A percentile compares a stretch with the other conserved stretches of the same genome.
Conservation (phyloP, 768 basidiomycete species). For the Tylopilus plumbeoviolaceoides region DNA sequence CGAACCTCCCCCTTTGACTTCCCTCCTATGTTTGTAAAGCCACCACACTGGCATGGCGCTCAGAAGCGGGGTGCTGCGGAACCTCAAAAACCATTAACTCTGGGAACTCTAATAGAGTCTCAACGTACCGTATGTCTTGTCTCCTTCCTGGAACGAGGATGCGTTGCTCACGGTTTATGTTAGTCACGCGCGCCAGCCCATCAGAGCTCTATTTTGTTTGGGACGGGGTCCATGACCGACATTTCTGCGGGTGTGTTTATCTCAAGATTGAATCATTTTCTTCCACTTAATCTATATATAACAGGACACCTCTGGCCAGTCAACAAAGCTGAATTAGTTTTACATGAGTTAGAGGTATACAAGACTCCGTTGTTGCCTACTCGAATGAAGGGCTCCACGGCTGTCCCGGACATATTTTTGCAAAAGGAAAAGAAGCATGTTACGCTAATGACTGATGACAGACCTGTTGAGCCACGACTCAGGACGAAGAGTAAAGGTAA, state of each 20-base stretch:
- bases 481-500: too few relatives aligned
- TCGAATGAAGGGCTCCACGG: conserved; percentile 37
- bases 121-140: conserved; percentile 48
- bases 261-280: conserved; percentile 1
- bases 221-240: conserved; percentile 34
- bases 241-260: conserved; percentile 30
- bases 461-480: conserved; percentile 44
- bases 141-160: neutral
- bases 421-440: conserved; percentile 40
- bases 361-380: conserved; percentile 75
- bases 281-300: conserved; percentile 14
- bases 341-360: conserved; percentile 73
- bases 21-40: conserved; percentile 64
- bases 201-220: conserved; percentile 51
- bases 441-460: conserved; percentile 60
- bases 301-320: conserved; percentile 32
- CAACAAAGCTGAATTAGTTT: conserved; percentile 63
- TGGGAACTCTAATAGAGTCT: conserved; percentile 57
- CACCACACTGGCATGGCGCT: conserved; percentile 41
- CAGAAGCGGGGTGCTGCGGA: conserved; percentile 22
- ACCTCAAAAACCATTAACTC: conserved; percentile 38
- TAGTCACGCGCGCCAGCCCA: conserved; percentile 49
- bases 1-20: conserved; percentile 64
- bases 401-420: conserved; percentile 61
- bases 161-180: conserved; percentile 3